phyloP scores from a whole-genome alignment of 2,329 filamentous ascomycete species.

The Diaporthe citri region DNA sequence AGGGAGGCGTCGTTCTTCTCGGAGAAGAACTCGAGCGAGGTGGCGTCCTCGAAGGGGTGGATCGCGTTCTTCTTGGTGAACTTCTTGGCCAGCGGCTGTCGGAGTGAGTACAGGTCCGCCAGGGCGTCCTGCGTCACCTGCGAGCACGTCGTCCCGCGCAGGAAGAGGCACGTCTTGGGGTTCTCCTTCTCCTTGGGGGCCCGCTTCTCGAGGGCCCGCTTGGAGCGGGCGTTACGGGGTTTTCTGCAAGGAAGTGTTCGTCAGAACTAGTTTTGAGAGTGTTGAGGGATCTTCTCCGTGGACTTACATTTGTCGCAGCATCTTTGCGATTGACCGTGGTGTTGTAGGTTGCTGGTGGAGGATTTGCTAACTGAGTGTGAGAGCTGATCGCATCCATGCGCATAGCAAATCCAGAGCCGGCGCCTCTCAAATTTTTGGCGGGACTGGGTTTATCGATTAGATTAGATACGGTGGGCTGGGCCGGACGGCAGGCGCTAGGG shows the following conservation, averaged over 20 bases:
- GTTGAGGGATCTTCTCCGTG: neutral
- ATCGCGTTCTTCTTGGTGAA: slow-evolving; percentile 98
- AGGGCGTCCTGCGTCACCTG: slow-evolving; percentile 86
- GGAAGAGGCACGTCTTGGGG: slow-evolving; percentile 88
- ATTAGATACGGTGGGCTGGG: neutral
- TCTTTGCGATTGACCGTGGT: slow-evolving; percentile 45
- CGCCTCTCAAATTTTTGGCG: slow-evolving; percentile 36
- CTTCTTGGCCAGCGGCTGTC: slow-evolving; percentile 85
- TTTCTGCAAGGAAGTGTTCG: slow-evolving; percentile 56
- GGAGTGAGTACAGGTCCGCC: slow-evolving; percentile 86
- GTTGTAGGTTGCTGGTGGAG: neutral
- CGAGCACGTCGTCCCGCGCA: slow-evolving; percentile 88
- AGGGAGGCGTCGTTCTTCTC: slow-evolving; percentile 95
- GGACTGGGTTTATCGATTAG: slow-evolving; percentile 37
- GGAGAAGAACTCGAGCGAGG: slow-evolving; percentile 93
- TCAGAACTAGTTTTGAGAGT: neutral
- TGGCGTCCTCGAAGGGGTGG: slow-evolving; percentile 91
- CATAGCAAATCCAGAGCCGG: neutral
- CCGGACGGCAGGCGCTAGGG: neutral
- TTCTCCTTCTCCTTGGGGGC: slow-evolving; percentile 92
- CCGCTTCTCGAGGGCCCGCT: slow-evolving; percentile 93
- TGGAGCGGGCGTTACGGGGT: slow-evolving; percentile 84
- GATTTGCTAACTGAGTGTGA: neutral
- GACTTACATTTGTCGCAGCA: slow-evolving; percentile 67
- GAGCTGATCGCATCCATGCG: neutral